Evolutionary conservation across 805 yeast genomes (phyloP).

Genomic region (Metschnikowia amazonensis): DNA sequence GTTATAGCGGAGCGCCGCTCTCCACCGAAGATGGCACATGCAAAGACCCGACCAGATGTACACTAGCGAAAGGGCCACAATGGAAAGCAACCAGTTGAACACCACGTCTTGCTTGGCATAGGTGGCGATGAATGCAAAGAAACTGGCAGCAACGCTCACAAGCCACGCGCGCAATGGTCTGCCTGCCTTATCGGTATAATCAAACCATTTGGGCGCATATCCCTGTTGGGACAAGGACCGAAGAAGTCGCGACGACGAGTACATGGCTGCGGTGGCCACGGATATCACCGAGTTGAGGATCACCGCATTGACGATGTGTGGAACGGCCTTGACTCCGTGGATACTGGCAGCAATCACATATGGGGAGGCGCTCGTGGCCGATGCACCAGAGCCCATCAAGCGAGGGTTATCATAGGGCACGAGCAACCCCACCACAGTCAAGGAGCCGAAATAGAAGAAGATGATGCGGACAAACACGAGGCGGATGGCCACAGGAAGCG

Average conservation of each 20-base stretch:
- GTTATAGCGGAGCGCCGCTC: slow-evolving; percentile 24
- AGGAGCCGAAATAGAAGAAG: slow-evolving; percentile 39
- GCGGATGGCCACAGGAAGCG: slow-evolving; percentile 41
- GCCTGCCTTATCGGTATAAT: slow-evolving; percentile 27
- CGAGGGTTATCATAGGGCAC: slow-evolving; percentile 33
- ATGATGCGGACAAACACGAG: slow-evolving; percentile 38
- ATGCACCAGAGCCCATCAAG: slow-evolving; percentile 33
- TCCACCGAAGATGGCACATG: slow-evolving; percentile 26
- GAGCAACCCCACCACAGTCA: slow-evolving; percentile 35
- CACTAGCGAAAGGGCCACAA: slow-evolving; percentile 26
- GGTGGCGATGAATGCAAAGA: slow-evolving; percentile 26
- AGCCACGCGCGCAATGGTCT: slow-evolving; percentile 26
- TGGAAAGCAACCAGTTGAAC: slow-evolving; percentile 28
- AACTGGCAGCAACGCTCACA: slow-evolving; percentile 19
- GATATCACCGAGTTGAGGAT: slow-evolving; percentile 30
- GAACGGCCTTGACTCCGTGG: slow-evolving; percentile 27
- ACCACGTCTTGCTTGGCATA: slow-evolving; percentile 31
- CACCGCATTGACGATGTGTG: slow-evolving; percentile 32
- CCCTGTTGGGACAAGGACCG: slow-evolving; percentile 27
- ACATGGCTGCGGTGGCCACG: slow-evolving; percentile 31
- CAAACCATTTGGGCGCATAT: slow-evolving; percentile 27
- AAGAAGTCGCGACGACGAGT: slow-evolving; percentile 24
- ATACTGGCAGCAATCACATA: slow-evolving; percentile 28
- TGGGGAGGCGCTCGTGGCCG: slow-evolving; percentile 28
- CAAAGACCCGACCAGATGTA: slow-evolving; percentile 26